Base-by-base conservation (phyloP, 306 rosid genomes). In the Pyrus pyrifolia region DNA sequence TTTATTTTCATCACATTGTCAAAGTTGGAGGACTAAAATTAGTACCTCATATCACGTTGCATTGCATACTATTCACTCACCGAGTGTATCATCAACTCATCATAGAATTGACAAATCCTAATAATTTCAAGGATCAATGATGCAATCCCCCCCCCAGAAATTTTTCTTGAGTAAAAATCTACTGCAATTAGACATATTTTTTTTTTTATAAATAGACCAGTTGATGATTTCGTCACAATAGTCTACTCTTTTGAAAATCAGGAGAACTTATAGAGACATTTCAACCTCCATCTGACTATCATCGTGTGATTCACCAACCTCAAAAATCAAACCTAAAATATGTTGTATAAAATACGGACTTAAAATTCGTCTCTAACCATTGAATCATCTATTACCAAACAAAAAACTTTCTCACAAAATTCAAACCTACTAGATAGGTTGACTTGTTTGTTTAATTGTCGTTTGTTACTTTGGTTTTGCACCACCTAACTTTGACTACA, bases 401-500 rank as follows among this genome's bases (percentile, higher is more conserved):
- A 6, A 78, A 76, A 67, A 0, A 25, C 80, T 6, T 23, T 19
- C 8, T 14, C 29, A 11, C 58, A 29, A 72, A 85, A 67, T 78
- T 83, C 79, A 83, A 83, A 80, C 27, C 17, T 31, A 30, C 67
- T 5, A 29, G 2, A 42, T 49, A 64, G 49, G 91, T 90, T 90
- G 90, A 88, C 92, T 53, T 31, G n/a, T 40, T 4, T 44, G 25
- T 46, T 64, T 58, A 31, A 45, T 63, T 25, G 7, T n/a, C 45
- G 35, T 15, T 49, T 5, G 2, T 18, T 5, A 2, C 8, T 5
- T 49, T 49, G 55, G 55, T 7, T 23, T 19, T 44, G 69, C 45
- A 45, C 40, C 71, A 83, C 88, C 89, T 15, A 90, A 84, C 79
- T 80, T 81, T 86, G 87, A 88, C 88, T 4, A 2, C 60, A 1